Evolutionary conservation across 129 eudicot species (phyloP), one percentile per base, ranked within the genome.

Genomic region (Flaveria linearis): DNA sequence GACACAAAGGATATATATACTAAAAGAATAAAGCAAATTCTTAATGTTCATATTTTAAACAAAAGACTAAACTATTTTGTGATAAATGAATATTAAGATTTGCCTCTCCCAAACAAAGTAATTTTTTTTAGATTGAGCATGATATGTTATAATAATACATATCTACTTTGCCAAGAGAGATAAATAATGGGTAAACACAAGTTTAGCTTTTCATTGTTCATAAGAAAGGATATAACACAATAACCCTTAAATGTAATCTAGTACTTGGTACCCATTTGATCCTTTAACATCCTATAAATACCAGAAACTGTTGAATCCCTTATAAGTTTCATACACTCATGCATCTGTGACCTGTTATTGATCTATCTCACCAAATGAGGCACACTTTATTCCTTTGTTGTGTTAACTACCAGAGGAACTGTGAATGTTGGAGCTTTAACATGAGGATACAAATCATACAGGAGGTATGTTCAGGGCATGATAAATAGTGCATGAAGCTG

Each of bases 91-190:
- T 26, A 23, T 69, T 41, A 69, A 47, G 60, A 47, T 69, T 23
- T 69, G 33, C 72, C 43, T 69, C 58, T 47, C 74, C 74, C 9
- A 69, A 47, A 69, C 58, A 47, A 46, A 26, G 36, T 69, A 5
- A 17, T 20, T 41, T 9, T 43, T 68, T 66, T 41, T 14, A 17
- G n/a, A 42, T 9, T 20, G 3, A 20, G 30, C 20, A 68, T n/a
- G 26, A 68, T 18, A 43, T 68, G 18, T 41, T 16, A 42, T 17
- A 42, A 68, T 42, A 68, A 68, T 17, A 20, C 9, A 16, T 42
- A 64, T 33, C 13, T 64, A 30, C 15, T 64, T 64, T 7, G 25
- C n/a, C 18, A 64, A 9, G 39, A 62, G 68, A 16, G 69, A 16
- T 64, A 64, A 36, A 16, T 64, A 36, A 64, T 15, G 22, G 23